Percentiles rank a stretch among this genome's conserved stretches.
These are phyloP conservation scores for Aspergillus aculeatinus DNA, from an alignment of 2,329 filamentous ascomycete genomes.

Conservation along the genomic window DNA sequence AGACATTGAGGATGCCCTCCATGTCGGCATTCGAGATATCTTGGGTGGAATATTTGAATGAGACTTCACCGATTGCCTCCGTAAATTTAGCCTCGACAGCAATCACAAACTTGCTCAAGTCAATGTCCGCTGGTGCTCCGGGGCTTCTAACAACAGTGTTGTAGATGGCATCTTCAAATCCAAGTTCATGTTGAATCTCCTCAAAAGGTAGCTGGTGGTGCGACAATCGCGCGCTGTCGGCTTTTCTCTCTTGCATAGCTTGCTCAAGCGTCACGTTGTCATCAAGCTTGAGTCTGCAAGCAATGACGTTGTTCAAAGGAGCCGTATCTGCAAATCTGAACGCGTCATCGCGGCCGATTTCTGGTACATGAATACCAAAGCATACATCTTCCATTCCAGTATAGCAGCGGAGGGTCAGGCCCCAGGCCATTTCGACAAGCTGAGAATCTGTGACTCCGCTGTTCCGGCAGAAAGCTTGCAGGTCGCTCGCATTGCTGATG, in stretches of 20 bases:
- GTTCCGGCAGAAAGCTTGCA: conserved; percentile 26
- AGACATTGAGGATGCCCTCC: conserved; percentile 33
- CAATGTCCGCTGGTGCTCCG: neutral
- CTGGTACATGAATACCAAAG: conserved; percentile 45
- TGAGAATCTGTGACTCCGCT: conserved; percentile 21
- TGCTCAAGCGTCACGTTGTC: conserved; percentile 25
- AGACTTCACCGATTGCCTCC: conserved; percentile 44
- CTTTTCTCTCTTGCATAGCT: conserved; percentile 22
- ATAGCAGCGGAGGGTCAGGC: conserved; percentile 44
- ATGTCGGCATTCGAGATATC: conserved; percentile 46
- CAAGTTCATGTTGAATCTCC: conserved; percentile 28
- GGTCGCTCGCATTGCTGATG: conserved; percentile 20
- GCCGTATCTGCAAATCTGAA: conserved; percentile 3
- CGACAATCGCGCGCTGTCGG: conserved; percentile 19
- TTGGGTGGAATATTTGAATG: conserved; percentile 54
- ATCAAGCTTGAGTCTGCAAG: conserved; percentile 27
- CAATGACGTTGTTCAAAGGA: conserved; percentile 21
- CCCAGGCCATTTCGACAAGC: conserved; percentile 47
- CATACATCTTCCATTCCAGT: conserved; percentile 46
- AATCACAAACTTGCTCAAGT: conserved; percentile 25
- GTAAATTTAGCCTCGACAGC: conserved; percentile 30
- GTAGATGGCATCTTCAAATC: conserved; percentile 28
- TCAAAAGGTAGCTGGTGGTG: conserved; percentile 23
- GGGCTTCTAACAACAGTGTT: conserved; percentile 32
- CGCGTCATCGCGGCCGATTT: conserved; percentile 34